Conservation (phyloP, 1,139 yeast species). For the Wickerhamomyces sp. region DNA sequence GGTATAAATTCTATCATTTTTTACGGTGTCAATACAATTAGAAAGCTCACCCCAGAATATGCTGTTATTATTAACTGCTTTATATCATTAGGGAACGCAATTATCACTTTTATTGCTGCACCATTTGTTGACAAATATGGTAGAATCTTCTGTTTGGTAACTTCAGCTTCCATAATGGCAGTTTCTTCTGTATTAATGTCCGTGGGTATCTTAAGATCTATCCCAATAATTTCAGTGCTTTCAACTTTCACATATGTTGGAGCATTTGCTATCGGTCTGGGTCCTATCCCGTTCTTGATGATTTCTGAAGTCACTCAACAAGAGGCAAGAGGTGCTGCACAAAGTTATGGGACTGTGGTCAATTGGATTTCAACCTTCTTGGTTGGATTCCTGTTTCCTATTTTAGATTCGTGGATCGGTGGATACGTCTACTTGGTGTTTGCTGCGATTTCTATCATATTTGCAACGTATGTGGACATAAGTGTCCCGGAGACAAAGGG, state of each 20-base stretch:
- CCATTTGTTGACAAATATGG: conserved; percentile 71
- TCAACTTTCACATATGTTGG: conserved; percentile 74
- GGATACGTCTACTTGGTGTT: conserved; percentile 79
- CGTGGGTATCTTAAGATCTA: conserved; percentile 51
- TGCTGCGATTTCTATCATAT: conserved; percentile 48
- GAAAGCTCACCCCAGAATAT: conserved; percentile 61
- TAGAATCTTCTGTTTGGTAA: conserved; percentile 63
- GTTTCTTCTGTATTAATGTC: conserved; percentile 60
- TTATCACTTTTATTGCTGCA: conserved; percentile 70
- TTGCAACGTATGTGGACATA: conserved; percentile 42
- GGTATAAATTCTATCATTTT: conserved; percentile 91
- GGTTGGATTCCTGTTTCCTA: conserved; percentile 79
- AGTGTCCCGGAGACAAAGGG: conserved; percentile 82
- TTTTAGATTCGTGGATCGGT: conserved; percentile 58
- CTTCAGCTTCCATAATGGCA: conserved; percentile 70
- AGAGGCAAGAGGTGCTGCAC: conserved; percentile 80
- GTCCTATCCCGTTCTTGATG: conserved; percentile 89
- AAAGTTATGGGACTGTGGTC: conserved; percentile 85
- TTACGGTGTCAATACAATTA: conserved; percentile 83
- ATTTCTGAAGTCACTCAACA: conserved; percentile 86
- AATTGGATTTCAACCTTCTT: conserved; percentile 89
- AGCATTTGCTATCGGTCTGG: conserved; percentile 85
- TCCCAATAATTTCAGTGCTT: conserved; percentile 51
- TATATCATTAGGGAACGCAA: conserved; percentile 68
- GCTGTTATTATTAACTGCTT: conserved; percentile 70